Base-by-base conservation (phyloP, 768 basidiomycete genomes). In the Mycena haematopus region DNA sequence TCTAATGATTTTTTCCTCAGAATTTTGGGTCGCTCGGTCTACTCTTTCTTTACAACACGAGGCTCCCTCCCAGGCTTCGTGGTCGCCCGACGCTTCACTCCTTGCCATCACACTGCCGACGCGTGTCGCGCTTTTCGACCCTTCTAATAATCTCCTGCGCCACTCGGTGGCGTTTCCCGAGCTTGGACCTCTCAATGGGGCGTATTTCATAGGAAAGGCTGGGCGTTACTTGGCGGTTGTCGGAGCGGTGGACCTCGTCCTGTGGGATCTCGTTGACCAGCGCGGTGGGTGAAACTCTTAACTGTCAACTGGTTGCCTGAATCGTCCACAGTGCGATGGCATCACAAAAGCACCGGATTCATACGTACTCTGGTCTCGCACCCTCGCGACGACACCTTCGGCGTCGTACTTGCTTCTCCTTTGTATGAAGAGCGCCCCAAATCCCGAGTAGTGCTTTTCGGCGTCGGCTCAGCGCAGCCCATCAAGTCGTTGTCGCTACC, bases 11-110 rank as follows among this genome's bases (percentile, higher is more conserved):
- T 24, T 47, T 47, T n/a, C 17, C 0, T 33, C 36, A 90, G 91
- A 82, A 42, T 90, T 86, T 51, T 99, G 95, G 96, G 81, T 87
- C n/a, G 80, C 85, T 47, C 87, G 90, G 52, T 90, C 93, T 2
- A 84, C 87, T 2, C 82, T 92, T 67, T 78, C 74, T 44, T 91
- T 91, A 71, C 91, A 89, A 46, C 78, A 81, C n/a, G 84, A 87
- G 70, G 76, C 79, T 53, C 92, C 95, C 33, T 80, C 79, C 56
- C 81, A 87, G 65, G 78, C 84, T 0, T 82, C 87, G 1, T 97
- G 95, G 88, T 93, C 96, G 7, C 82, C 81, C 5, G 97, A 99
- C 73, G 90, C 86, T 10, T 95, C 95, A 6, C 80, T 99, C 33
- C 78, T 99, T 49, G 91, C 90, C 14, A 82, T 96, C 22, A 80